Evolutionary conservation across 2,329 filamentous ascomycete species (phyloP).

Genomic region (Westerdykella aurantiaca): DNA sequence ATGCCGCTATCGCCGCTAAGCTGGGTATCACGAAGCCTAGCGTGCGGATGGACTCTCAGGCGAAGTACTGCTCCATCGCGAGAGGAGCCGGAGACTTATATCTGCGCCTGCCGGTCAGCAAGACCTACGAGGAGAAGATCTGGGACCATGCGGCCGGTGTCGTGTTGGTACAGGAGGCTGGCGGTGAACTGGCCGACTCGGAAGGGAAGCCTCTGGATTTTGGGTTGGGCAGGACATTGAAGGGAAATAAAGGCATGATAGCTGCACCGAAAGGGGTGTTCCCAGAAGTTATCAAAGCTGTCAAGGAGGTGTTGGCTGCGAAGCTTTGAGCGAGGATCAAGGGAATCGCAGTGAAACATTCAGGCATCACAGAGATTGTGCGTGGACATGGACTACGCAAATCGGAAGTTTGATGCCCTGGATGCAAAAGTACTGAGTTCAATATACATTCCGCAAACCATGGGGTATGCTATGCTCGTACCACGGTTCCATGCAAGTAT

Average conservation of each 20-base stretch:
- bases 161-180: slow-evolving; percentile 88
- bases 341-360: too few relatives aligned
- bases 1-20: slow-evolving; percentile 74
- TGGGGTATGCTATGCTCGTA: neutral
- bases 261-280: slow-evolving; percentile 77
- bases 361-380: too few relatives aligned
- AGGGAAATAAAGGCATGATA: slow-evolving; percentile 88
- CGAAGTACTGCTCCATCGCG: slow-evolving; percentile 94
- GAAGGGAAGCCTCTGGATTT: slow-evolving; percentile 83
- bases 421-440: neutral
- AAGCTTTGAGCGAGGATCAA: slow-evolving; percentile 13
- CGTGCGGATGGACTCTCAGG: slow-evolving; percentile 95
- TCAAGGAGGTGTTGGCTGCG: slow-evolving; percentile 66
- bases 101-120: slow-evolving; percentile 76
- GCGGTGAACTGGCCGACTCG: slow-evolving; percentile 85
- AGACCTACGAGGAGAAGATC: slow-evolving; percentile 95
- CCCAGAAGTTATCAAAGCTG: slow-evolving; percentile 67
- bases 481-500: neutral
- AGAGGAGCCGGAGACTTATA: slow-evolving; percentile 93
- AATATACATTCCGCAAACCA: neutral
- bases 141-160: slow-evolving; percentile 98
- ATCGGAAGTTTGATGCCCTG: neutral
- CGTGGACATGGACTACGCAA: neutral
- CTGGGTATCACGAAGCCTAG: slow-evolving; percentile 85
- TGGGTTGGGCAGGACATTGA: slow-evolving; percentile 74